Base-by-base conservation (phyloP, 2,329 filamentous ascomycete genomes). In the Colletotrichum euphorbiae region DNA sequence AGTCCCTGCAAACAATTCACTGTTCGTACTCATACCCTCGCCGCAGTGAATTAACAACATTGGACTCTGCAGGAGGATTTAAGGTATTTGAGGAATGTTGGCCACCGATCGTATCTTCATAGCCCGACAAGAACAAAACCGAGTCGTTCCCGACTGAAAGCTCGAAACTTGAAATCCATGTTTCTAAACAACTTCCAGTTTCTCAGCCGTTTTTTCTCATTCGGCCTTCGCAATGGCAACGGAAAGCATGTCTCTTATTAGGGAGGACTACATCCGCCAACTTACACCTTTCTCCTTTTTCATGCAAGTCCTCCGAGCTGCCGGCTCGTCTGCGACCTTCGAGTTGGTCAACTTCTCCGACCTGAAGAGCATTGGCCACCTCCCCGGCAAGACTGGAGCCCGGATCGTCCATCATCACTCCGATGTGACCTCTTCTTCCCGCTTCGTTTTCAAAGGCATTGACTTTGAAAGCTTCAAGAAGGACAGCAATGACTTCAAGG, bases 401-500 rank as follows among this genome's bases (percentile, higher is more conserved):
- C 61, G 57, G 7, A 56, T 70, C 19, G 64, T 71, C 42, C 45
- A 17, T 12, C 51, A 33, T 24, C 21, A 33, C 9, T 15, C 54
- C 21, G 9, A 19, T 19, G 9, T 51, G 8, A 6, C 21, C 15
- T 24, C 38, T 8, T 9, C 19, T 12, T 38, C 19, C 13, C 52
- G 31, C 4, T 67, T 69, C 48, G 70, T 72, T 21, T 72, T 70
- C 62, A 72, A 72, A 38, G 71, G 70, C 31, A 51, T 72, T 8
- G 67, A 67, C 60, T 69, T 69, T 12, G 59, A 60, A 2, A 43
- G 45, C 8, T 71, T 56, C 62, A 38, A 62, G 12, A 54, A 61
- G 4, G 51, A 64, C 31, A 45, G 50, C 19, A 31, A 13, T 15
- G 50, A 62, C 17, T 64, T 68, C 13, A 21, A 40, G 12, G 55